phyloP scores from a whole-genome alignment of 768 basidiomycete species.

The Mycena haematopus region DNA sequence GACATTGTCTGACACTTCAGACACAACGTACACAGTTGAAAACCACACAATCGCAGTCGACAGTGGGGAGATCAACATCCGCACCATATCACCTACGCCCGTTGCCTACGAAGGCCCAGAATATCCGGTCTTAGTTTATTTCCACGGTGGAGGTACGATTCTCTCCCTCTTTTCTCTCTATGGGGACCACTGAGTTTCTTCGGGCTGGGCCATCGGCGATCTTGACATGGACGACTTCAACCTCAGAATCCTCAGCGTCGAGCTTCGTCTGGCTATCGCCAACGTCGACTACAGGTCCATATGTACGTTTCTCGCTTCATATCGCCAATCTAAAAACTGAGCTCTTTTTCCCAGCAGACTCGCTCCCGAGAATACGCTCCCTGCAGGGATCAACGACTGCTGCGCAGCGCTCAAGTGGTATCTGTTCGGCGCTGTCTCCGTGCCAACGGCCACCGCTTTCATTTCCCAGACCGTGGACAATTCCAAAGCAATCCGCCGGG shows the following conservation, averaged over 20 bases:
- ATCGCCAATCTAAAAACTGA: not conserved
- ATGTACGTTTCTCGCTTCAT: not conserved
- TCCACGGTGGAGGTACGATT: not conserved
- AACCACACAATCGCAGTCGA: no score
- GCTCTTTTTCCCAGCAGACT: constrained; percentile 1
- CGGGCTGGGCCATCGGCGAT: constrained; percentile 16
- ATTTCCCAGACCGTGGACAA: not conserved
- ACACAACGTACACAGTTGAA: no score
- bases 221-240: constrained; percentile 29
- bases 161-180: not conserved
- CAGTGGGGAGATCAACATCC: no score
- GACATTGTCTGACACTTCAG: no score
- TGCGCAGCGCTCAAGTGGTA: constrained; percentile 18
- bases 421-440: no score
- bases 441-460: not conserved
- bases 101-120: no score
- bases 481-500: not conserved
- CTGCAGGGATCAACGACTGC: constrained; percentile 13
- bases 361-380: constrained; percentile 13
- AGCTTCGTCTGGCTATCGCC: constrained; percentile 29
- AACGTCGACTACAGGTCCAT: constrained; percentile 24
- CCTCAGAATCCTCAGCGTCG: constrained; percentile 27
- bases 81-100: no score
- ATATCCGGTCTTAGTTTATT: not conserved
- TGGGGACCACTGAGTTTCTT: no score